Evolutionary conservation across 2,329 filamentous ascomycete genomes (phyloP), one percentile per base, ranked within the genome.

Genomic region (Emmonsia crescens): DNA sequence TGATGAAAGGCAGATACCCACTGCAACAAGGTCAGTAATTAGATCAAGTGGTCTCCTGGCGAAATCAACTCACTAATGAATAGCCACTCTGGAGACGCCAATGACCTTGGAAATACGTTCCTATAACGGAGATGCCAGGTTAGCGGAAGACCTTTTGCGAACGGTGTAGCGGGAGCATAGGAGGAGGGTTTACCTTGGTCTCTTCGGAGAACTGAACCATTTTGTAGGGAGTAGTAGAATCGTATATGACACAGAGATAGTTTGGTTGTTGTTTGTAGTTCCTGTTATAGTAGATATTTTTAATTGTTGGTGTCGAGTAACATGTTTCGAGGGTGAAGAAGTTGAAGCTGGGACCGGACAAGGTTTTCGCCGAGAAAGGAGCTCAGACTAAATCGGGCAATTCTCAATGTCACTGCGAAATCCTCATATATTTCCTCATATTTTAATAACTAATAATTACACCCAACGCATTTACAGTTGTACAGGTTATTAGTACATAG

Each of bases 31-130:
- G 62, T 72, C 62, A 70, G 67, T 66, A 36, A 60, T 21, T 33
- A 55, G 72, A 82, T 82, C 76, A 66, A 64, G 29, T 9, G 19
- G 49, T 9, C 3, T 27, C 24, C 61, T 16, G 46, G 59, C 10
- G 24, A 33, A 60, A n/a, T 57, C 44, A 33, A 74, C 88, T 68
- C 85, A 95, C 91, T 97, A 99, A 81, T 99, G 94, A 73, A 99
- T 89, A 63, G 89, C 91, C 71, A 96, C 87, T 72, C 92, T 86
- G 65, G 91, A 94, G 75, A 96, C 81, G 78, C 97, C 94, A 76
- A 99, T 94, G 80, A 97, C 84, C 82, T 92, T 93, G 73, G 89
- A 87, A 78, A 99, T 96, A 82, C 94, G 91, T 87, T 99, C 94
- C 93, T 96, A 70, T 36, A 59, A 24, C 31, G 40, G 12, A 33